These are phyloP conservation scores for Cupressus sempervirens DNA, from an alignment of 75 land plant species.

Conservation along the genomic window DNA sequence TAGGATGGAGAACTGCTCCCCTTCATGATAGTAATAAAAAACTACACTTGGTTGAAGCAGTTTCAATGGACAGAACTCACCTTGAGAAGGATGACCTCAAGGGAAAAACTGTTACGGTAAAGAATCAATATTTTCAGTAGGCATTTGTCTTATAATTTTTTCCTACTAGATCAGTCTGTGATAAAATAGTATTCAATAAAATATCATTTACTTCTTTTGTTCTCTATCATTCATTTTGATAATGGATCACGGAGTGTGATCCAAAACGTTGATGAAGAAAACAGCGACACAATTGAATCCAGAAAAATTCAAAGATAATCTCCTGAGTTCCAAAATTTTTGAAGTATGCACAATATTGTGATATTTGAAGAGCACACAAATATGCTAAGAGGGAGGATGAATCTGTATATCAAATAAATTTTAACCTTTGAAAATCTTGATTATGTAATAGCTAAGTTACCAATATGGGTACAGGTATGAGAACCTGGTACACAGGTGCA, in stretches of 20 bases:
- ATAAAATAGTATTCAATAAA: background rate
- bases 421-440: no score
- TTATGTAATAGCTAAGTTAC: no score
- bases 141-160: background rate
- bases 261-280: no score
- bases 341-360: background rate
- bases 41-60: background rate
- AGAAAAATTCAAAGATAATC: no score
- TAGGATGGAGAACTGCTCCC: background rate
- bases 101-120: conserved; percentile 29
- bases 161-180: background rate
- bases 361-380: background rate
- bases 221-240: no score
- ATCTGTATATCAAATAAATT: no score
- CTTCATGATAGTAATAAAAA: background rate
- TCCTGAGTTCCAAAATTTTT: background rate
- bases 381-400: no score
- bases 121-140: background rate
- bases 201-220: background rate
- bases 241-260: no score
- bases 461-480: no score
- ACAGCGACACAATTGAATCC: no score
- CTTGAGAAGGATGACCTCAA: conserved; percentile 23
- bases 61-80: background rate
- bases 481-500: no score